phyloP scores from a whole-genome alignment of 169 alveolate species.

The Babesia ovata region DNA sequence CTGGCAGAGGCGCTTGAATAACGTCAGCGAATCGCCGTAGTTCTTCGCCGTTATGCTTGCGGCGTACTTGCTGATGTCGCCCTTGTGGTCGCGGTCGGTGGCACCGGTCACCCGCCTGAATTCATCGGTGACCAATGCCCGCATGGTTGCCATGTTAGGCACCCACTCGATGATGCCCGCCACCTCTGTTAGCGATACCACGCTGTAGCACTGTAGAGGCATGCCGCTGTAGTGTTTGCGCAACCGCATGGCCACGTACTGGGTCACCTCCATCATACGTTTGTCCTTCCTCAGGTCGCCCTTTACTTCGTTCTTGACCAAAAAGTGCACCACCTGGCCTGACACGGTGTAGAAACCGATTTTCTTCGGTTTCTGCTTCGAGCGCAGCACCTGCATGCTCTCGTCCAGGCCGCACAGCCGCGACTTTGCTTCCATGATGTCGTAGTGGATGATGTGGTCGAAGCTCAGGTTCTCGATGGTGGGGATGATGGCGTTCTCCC shows the following conservation, averaged over 20 bases:
- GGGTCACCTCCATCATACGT: conserved; percentile 89
- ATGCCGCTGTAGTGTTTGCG: conserved; percentile 15
- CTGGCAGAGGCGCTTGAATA: conserved; percentile 33
- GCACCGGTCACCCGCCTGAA: conserved; percentile 74
- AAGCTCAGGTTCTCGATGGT: conserved; percentile 48
- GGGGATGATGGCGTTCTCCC: conserved; percentile 36
- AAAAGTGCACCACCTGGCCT: conserved; percentile 63
- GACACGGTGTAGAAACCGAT: conserved; percentile 76
- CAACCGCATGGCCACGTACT: conserved; percentile 39
- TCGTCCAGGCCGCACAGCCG: conserved; percentile 62
- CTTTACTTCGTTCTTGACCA: conserved; percentile 88
- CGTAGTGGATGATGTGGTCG: conserved; percentile 40
- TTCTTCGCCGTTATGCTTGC: conserved; percentile 30
- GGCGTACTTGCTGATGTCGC: conserved; percentile 17
- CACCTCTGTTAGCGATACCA: conserved; percentile 88
- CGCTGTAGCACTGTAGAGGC: conserved; percentile 77
- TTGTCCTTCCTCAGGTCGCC: conserved; percentile 92
- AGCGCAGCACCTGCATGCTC: conserved; percentile 77
- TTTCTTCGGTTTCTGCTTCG: conserved; percentile 94
- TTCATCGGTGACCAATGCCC: conserved; percentile 74
- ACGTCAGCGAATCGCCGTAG: conserved; percentile 61
- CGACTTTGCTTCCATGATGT: conserved; percentile 11
- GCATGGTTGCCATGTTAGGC: conserved; percentile 83
- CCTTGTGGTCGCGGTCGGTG: conserved; percentile 72
- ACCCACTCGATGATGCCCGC: conserved; percentile 94